Evolutionary conservation across 1,284 basidiomycete species (phyloP).

Genomic region (Mycena sp.): DNA sequence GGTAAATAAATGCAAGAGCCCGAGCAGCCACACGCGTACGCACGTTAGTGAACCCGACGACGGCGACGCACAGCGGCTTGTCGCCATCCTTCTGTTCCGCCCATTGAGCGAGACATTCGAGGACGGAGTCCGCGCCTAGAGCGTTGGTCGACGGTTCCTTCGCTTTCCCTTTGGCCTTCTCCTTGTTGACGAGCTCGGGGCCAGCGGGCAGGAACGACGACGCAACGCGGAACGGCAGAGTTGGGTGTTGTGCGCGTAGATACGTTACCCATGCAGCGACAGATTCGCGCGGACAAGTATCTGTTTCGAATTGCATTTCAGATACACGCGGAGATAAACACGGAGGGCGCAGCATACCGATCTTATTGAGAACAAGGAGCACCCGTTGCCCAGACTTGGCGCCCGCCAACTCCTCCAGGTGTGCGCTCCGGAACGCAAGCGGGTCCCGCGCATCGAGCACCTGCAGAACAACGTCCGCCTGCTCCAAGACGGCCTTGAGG

Average conservation of each 20-base stretch:
- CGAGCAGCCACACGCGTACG: constrained; percentile 36
- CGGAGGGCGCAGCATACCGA: constrained; percentile 62
- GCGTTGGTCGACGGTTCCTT: constrained; percentile 61
- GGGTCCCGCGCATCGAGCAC: constrained; percentile 91
- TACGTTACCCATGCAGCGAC: constrained; percentile 80
- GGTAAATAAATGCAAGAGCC: constrained; percentile 21
- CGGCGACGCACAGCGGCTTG: constrained; percentile 67
- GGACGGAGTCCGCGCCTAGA: constrained; percentile 62
- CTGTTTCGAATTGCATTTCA: constrained; percentile 50
- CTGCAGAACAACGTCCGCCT: constrained; percentile 86
- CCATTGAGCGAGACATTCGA: constrained; percentile 55
- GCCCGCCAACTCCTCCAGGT: constrained; percentile 68
- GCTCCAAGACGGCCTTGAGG: constrained; percentile 79
- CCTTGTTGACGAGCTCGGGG: constrained; percentile 37
- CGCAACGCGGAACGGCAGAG: constrained; percentile 85
- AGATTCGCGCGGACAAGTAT: constrained; percentile 86
- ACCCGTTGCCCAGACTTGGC: constrained; percentile 61
- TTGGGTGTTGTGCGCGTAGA: constrained; percentile 75
- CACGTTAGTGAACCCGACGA: constrained; percentile 83
- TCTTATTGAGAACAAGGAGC: constrained; percentile 87
- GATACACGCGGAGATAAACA: not conserved
- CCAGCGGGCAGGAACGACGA: constrained; percentile 67
- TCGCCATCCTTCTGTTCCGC: constrained; percentile 56
- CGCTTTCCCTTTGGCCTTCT: constrained; percentile 58
- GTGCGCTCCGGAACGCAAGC: constrained; percentile 69